Conservation (phyloP, 768 basidiomycete genomes). For the Boletus rubroflammeus region DNA sequence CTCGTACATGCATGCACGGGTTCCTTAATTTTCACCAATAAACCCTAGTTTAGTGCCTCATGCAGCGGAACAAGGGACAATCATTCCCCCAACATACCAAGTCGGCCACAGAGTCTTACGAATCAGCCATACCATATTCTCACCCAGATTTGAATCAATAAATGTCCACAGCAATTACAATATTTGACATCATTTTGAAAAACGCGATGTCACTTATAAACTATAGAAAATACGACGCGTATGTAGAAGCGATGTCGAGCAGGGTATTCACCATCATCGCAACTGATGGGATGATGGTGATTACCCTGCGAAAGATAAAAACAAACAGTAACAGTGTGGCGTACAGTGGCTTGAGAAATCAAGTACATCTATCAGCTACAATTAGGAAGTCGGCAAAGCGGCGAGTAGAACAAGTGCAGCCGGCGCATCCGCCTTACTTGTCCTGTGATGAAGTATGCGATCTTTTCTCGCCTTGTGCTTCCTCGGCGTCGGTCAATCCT, state of each 20-base stretch:
- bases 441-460: conserved; percentile 10
- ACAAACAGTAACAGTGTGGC: not conserved
- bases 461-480: conserved; percentile 20
- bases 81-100: not conserved
- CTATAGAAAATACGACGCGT: not conserved
- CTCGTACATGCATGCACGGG: not conserved
- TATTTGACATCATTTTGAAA: not conserved
- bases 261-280: not conserved
- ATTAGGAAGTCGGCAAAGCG: not conserved
- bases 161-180: not conserved
- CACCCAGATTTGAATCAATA: too few relatives aligned
- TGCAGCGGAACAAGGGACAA: not conserved
- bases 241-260: not conserved
- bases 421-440: not conserved
- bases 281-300: not conserved
- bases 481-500: conserved; percentile 41
- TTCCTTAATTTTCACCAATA: not conserved
- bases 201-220: not conserved
- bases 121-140: not conserved
- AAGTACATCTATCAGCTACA: not conserved
- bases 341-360: not conserved
- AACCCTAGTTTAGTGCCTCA: not conserved
- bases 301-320: not conserved
- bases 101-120: too few relatives aligned
- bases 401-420: not conserved